Percentiles rank a stretch among this genome's conserved stretches.
These are phyloP conservation scores for Physcomitrium patens DNA, from an alignment of 225 moss, liverwort and hornwort species.

Conservation along the genomic window DNA sequence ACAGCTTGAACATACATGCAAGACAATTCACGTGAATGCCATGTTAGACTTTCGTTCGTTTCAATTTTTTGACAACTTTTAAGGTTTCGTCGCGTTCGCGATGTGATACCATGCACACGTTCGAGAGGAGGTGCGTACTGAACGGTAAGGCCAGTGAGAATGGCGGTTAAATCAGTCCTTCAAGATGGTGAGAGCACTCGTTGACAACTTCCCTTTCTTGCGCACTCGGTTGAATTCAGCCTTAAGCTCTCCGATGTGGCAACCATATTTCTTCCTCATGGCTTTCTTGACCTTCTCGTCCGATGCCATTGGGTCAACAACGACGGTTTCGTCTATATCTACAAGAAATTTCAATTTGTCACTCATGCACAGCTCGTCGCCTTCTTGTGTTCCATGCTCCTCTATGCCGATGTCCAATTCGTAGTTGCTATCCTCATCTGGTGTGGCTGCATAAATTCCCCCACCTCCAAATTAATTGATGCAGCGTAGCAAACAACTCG, in stretches of 20 bases:
- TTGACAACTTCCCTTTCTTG: conserved; percentile 58
- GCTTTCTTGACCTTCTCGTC: conserved; percentile 46
- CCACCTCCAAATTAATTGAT: not conserved
- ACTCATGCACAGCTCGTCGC: conserved; percentile 33
- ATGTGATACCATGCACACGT: too few relatives aligned
- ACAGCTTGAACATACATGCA: not conserved
- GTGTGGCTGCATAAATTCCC: conserved; percentile 39
- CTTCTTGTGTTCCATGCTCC: conserved; percentile 28
- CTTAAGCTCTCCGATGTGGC: conserved; percentile 52
- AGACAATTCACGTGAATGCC: not conserved
- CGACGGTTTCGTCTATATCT: conserved; percentile 44
- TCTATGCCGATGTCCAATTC: conserved; percentile 38
- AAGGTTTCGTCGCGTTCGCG: too few relatives aligned
- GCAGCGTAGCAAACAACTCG: not conserved
- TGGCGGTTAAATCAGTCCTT: conserved; percentile 64
- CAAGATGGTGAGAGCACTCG: conserved; percentile 41
- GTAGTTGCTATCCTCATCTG: conserved; percentile 51
- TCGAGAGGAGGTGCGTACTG: conserved; percentile 31
- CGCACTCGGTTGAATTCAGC: conserved; percentile 52
- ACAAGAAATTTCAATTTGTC: conserved; percentile 18
- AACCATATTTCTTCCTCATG: conserved; percentile 49
- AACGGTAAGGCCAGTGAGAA: conserved; percentile 60
- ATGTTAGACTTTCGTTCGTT: too few relatives aligned
- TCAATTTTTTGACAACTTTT: too few relatives aligned
- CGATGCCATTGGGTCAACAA: conserved; percentile 42